These are phyloP conservation scores for Sclerotinia spermophila DNA, from an alignment of 2,329 filamentous ascomycete species.

Conservation along the genomic window DNA sequence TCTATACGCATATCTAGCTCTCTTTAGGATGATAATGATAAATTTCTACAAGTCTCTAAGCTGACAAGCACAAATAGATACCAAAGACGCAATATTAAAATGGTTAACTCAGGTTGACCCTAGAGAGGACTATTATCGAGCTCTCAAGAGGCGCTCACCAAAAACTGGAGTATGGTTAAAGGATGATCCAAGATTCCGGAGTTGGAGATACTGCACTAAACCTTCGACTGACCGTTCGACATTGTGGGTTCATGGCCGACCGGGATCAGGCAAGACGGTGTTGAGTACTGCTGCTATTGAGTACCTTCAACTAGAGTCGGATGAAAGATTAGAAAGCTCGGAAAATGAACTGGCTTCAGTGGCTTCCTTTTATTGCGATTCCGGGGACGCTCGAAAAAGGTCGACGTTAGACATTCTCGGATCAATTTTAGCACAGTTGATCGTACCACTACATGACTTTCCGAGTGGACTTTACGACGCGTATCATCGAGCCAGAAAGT, in stretches of 20 bases:
- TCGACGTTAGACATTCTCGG: conserved; percentile 9
- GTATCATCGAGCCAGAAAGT: conserved; percentile 10
- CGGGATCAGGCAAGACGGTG: conserved; percentile 11
- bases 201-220: background rate
- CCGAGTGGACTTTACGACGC: background rate
- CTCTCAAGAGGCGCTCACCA: background rate
- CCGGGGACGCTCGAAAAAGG: background rate
- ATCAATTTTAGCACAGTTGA: conserved; percentile 13
- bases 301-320: background rate
- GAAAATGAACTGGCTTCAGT: background rate
- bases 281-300: conserved; percentile 11
- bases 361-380: conserved; percentile 16
- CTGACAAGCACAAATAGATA: conserved; percentile 1
- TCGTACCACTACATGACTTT: background rate
- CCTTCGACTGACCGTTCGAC: background rate
- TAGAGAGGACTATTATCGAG: conserved; percentile 10
- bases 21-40: no score
- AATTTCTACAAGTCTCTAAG: no score
- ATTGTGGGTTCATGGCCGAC: conserved; percentile 9
- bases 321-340: background rate
- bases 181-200: background rate
- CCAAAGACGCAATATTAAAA: background rate
- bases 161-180: conserved; percentile 10
- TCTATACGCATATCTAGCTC: background rate
- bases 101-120: conserved; percentile 15